A percentile compares a stretch with the other conserved stretches of the same genome.
phyloP scores from a whole-genome alignment of 495 filamentous ascomycete species.

The Talaromyces wortmannii region DNA sequence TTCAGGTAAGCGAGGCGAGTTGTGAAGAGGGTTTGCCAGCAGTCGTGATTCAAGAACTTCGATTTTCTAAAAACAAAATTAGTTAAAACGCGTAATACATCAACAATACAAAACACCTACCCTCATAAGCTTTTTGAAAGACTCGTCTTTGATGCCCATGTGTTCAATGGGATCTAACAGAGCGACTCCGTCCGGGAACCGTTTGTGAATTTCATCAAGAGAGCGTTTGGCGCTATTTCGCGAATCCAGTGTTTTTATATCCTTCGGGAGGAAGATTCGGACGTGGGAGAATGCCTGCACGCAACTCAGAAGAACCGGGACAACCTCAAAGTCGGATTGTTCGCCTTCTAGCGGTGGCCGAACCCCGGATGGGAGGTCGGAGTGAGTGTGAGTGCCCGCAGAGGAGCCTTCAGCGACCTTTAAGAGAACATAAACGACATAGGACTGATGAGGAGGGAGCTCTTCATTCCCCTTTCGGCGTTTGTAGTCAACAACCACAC shows the following conservation, averaged over 20 bases:
- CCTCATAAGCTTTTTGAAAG: conserved; percentile 85
- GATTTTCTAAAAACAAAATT: conserved; percentile 58
- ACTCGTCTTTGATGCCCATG: conserved; percentile 86
- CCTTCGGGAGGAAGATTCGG: conserved; percentile 71
- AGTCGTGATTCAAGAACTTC: conserved; percentile 91
- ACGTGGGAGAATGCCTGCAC: conserved; percentile 71
- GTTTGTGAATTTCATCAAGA: conserved; percentile 66
- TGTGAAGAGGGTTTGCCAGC: conserved; percentile 82
- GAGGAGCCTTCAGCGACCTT: conserved; percentile 55
- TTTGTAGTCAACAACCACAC: conserved; percentile 67
- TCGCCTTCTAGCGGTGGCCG: conserved; percentile 59
- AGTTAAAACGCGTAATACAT: background rate
- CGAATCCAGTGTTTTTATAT: conserved; percentile 54
- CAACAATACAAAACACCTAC: conserved; percentile 29
- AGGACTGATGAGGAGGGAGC: conserved; percentile 62
- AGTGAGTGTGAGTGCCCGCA: conserved; percentile 47
- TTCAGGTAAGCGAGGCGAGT: conserved; percentile 71
- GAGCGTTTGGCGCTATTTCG: conserved; percentile 58
- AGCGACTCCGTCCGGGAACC: conserved; percentile 91
- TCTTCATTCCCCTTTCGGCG: conserved; percentile 56
- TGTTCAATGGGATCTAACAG: conserved; percentile 88
- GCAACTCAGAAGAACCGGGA: conserved; percentile 80
- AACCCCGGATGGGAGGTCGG: conserved; percentile 58
- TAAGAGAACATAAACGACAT: conserved; percentile 76
- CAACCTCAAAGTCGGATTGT: conserved; percentile 68